These are phyloP conservation scores for Phytophthora citrophthora DNA, from an alignment of 352 stramenopile genomes.

Conservation along the genomic window DNA sequence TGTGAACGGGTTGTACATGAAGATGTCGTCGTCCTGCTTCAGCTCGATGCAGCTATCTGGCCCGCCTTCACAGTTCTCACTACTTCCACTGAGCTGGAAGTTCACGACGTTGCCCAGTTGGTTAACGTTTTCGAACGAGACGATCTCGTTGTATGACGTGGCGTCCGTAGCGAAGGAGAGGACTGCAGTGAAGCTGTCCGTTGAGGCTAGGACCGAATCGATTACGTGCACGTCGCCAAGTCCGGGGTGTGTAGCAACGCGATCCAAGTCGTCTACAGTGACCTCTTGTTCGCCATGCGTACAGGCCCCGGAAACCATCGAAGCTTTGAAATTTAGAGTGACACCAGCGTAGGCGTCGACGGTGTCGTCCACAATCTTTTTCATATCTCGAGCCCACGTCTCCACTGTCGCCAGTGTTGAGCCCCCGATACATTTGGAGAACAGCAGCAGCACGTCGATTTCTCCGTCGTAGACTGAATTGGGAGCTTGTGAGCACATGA, in stretches of 20 bases:
- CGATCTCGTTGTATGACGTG: conserved; percentile 42
- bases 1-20: conserved; percentile 70
- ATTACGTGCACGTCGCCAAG: conserved; percentile 37
- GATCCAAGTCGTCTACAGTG: conserved; percentile 26
- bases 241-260: conserved; percentile 31
- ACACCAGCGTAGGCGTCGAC: conserved; percentile 5
- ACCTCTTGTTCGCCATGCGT: conserved; percentile 21
- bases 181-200: conserved; percentile 28
- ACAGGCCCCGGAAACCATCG: conserved; percentile 44
- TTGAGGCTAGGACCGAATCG: conserved; percentile 5
- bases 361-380: conserved; percentile 20
- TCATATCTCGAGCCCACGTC: conserved; percentile 43
- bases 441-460: conserved; percentile 52
- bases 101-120: conserved; percentile 41
- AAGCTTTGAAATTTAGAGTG: conserved; percentile 37
- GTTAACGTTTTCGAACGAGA: conserved; percentile 31
- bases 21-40: conserved; percentile 47
- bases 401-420: conserved; percentile 42
- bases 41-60: conserved; percentile 48
- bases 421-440: conserved; percentile 63
- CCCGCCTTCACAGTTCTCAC: conserved; percentile 18
- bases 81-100: conserved; percentile 37
- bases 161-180: conserved; percentile 49
- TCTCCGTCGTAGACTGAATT: conserved; percentile 20
- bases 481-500: conserved; percentile 23